Base-by-base conservation (phyloP, 164 flowering plant genomes). In the Vitis labrusca region DNA sequence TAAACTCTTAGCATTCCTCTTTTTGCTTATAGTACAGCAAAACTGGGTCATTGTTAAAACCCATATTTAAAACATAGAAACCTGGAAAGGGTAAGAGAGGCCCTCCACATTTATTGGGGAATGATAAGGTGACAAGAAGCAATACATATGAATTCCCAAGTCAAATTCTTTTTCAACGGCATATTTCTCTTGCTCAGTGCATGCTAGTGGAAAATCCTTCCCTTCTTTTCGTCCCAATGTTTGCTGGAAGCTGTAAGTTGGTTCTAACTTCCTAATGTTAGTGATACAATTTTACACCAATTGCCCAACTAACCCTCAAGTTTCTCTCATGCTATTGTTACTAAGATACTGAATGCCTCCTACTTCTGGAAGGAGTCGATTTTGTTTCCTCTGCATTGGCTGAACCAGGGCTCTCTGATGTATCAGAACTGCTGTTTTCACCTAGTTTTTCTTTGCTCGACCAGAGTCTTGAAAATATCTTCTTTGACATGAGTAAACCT, bases 381-480 rank as follows among this genome's bases (percentile, higher is more conserved):
- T 85, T 85, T 1, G 80, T 70, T 65, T 86, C 91, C 8, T 80
- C 90, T 1, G 84, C 84, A 68, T 68, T 80, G 12, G 81, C 66
- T 32, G 92, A 88, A 14, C 81, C 85, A 19, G 78, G 89, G 61
- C 93, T 87, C 52, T 84, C 95, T 0, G 96, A 90, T 9, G 91
- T 80, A 70, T 87, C 91, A 1, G 93, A 88, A 76, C 95, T 82
- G 71, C 90, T 89, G 50, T 74, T 76, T 50, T 87, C 89, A 50
- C 88, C 84, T 1, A 77, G 73, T 44, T 79, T 75, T 17, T 82
- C 92, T 76, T 84, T 86, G 69, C 72, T 71, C 13, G 89, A 88
- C 87, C 88, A 87, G 3, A 88, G 77, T 73, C 77, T 85, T 0
- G 86, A 78, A 50, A 90, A 83, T 9, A 85, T 74, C 78, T 79